phyloP scores from a whole-genome alignment of 805 yeast genomes.

The Candida berthetii region DNA sequence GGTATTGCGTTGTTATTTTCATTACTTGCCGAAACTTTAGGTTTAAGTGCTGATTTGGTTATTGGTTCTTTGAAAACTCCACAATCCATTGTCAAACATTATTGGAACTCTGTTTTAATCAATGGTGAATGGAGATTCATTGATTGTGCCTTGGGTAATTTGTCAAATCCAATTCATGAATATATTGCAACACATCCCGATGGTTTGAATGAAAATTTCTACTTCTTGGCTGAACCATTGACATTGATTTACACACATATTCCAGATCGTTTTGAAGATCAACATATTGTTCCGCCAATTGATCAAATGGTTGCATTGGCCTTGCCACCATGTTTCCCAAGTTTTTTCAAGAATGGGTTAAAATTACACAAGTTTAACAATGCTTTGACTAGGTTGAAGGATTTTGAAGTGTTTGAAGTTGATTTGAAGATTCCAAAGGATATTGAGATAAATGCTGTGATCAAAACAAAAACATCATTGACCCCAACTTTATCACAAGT shows the following conservation, averaged over 20 bases:
- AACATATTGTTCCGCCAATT: conserved; percentile 81
- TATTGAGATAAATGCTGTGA: conserved; percentile 58
- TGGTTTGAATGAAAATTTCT: conserved; percentile 39
- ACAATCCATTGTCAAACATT: conserved; percentile 67
- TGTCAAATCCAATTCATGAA: conserved; percentile 44
- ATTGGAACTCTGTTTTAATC: conserved; percentile 79
- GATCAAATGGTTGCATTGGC: conserved; percentile 73
- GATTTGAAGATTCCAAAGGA: conserved; percentile 66
- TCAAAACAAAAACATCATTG: conserved; percentile 35
- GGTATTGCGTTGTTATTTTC: conserved; percentile 77
- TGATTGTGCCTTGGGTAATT: conserved; percentile 65
- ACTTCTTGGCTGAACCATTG: conserved; percentile 74
- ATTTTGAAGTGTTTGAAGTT: conserved; percentile 74
- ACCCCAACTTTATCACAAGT: conserved; percentile 72
- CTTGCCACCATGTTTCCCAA: conserved; percentile 83
- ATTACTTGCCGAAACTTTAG: conserved; percentile 62
- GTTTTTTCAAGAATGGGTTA: conserved; percentile 57
- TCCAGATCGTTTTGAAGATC: conserved; percentile 73
- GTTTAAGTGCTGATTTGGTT: conserved; percentile 69
- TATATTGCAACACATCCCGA: conserved; percentile 26
- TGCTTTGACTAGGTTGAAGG: conserved; percentile 65
- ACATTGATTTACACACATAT: conserved; percentile 78
- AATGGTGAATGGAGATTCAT: conserved; percentile 76
- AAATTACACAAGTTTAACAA: conserved; percentile 66
- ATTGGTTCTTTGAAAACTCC: conserved; percentile 83